Conservation (phyloP, 2,329 filamentous ascomycete genomes). For the Colletotrichum karsti region DNA sequence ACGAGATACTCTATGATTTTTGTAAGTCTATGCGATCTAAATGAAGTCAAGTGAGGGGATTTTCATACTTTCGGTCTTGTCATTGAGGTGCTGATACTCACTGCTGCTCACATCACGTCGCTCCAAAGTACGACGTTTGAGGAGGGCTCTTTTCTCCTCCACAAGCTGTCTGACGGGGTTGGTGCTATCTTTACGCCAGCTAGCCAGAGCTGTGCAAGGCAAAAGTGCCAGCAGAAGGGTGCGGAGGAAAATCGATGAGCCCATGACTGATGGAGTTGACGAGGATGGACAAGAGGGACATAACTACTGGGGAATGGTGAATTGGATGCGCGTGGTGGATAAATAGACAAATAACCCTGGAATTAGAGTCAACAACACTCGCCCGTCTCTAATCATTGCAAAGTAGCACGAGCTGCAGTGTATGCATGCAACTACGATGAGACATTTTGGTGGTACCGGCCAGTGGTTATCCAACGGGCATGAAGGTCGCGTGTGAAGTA, state of each 20-base stretch:
- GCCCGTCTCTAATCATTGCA: too few species aligned
- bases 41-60: accelerated
- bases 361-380: too few species aligned
- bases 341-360: too few species aligned
- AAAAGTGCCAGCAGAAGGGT: not conserved
- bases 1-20: slow-evolving; percentile 64
- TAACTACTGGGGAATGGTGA: not conserved
- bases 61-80: slow-evolving; percentile 8
- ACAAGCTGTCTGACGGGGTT: not conserved
- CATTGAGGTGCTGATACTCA: slow-evolving; percentile 13
- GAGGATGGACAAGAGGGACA: not conserved
- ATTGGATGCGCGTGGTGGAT: too few species aligned
- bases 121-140: not conserved
- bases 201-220: slow-evolving; percentile 3
- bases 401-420: too few species aligned
- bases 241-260: not conserved
- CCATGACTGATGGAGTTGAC: not conserved
- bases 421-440: too few species aligned
- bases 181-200: slow-evolving; percentile 9
- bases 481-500: too few species aligned
- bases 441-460: too few species aligned
- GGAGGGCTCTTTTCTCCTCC: not conserved
- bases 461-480: too few species aligned
- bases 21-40: too few species aligned
- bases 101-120: not conserved